Evolutionary conservation across 208 protist species (phyloP).

Genomic region (Leishmania tropica): DNA sequence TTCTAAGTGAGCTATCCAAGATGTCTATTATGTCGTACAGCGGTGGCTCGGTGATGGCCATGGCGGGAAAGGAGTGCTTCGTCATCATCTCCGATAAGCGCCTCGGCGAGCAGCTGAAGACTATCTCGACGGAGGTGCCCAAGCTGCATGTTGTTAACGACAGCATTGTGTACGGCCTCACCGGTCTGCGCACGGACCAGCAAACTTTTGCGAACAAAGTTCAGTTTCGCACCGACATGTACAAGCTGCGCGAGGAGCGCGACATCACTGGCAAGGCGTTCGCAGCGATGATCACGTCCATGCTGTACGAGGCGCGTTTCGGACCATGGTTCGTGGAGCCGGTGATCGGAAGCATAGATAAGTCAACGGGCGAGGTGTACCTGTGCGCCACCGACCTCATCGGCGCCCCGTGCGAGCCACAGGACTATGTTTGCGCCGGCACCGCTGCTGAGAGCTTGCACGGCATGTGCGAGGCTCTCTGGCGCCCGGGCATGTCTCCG

Average conservation of each 20-base stretch:
- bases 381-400: conserved; percentile 97
- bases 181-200: conserved; percentile 97
- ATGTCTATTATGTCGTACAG: conserved; percentile 97
- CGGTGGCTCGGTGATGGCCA: conserved; percentile 96
- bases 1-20: background rate
- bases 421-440: conserved; percentile 98
- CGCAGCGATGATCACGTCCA: conserved; percentile 75
- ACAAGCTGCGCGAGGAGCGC: conserved; percentile 91
- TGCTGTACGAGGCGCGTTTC: conserved; percentile 96
- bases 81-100: conserved; percentile 97
- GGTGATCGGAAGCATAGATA: conserved; percentile 97
- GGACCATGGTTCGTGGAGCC: conserved; percentile 98
- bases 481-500: conserved; percentile 90
- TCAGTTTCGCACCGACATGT: conserved; percentile 89
- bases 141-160: conserved; percentile 97
- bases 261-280: conserved; percentile 90
- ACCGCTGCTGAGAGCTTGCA: conserved; percentile 96
- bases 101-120: conserved; percentile 96
- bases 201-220: conserved; percentile 95
- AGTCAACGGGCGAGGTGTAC: conserved; percentile 94
- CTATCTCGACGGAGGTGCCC: conserved; percentile 95
- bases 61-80: conserved; percentile 99
- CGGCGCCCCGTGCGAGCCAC: conserved; percentile 92
- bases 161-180: conserved; percentile 94
- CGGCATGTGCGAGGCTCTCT: conserved; percentile 98